phyloP scores from a whole-genome alignment of 2,329 filamentous ascomycete species.

The Moelleriella libera region DNA sequence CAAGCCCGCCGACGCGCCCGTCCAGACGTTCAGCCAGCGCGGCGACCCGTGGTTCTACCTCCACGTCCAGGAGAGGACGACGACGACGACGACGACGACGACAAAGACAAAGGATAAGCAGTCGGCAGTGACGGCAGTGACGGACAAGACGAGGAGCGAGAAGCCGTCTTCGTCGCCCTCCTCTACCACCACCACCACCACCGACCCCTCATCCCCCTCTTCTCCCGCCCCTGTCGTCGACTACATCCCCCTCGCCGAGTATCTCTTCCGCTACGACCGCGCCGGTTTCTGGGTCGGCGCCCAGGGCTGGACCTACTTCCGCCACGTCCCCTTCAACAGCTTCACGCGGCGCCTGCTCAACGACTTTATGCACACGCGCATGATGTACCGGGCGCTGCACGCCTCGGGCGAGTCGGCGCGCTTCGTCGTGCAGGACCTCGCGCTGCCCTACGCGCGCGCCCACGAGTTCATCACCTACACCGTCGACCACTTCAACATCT shows the following conservation, averaged over 20 bases:
- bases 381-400: constrained; percentile 61
- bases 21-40: constrained; percentile 43
- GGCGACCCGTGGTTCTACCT: constrained; percentile 67
- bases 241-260: constrained; percentile 54
- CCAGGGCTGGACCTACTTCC: constrained; percentile 54
- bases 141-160: no score
- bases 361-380: constrained; percentile 59
- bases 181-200: no score
- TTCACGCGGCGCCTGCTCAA: constrained; percentile 56
- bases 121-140: no score
- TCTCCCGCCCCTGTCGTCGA: constrained; percentile 21
- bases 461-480: constrained; percentile 43
- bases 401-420: constrained; percentile 48
- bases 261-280: constrained; percentile 64
- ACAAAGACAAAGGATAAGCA: no score
- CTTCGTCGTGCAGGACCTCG: constrained; percentile 57
- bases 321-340: constrained; percentile 46
- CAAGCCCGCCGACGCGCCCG: constrained; percentile 17
- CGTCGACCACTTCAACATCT: constrained; percentile 34
- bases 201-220: not conserved
- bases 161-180: no score
- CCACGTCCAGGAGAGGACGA: constrained; percentile 41
- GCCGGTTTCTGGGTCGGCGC: constrained; percentile 62
- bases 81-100: not conserved
- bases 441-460: constrained; percentile 36